These are phyloP conservation scores for Penicillium daleae DNA, from an alignment of 495 filamentous ascomycete genomes.

Conservation along the genomic window DNA sequence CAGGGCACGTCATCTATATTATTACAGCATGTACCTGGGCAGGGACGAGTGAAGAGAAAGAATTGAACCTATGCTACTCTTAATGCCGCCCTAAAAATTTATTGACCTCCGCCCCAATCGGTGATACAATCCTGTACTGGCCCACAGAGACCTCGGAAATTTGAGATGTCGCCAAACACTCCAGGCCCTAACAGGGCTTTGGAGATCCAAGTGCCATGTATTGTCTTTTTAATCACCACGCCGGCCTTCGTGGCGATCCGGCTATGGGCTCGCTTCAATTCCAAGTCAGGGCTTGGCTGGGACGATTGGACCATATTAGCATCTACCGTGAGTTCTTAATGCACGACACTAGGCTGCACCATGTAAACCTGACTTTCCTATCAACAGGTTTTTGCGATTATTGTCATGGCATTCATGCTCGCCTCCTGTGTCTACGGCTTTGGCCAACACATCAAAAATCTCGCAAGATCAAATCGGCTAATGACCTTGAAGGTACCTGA, in stretches of 20 bases:
- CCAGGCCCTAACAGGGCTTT: constrained; percentile 11
- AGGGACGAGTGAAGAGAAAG: background rate
- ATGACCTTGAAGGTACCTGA: background rate
- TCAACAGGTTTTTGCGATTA: constrained; percentile 9
- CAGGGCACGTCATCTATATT: background rate
- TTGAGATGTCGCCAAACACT: background rate
- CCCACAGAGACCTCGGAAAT: background rate
- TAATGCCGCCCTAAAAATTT: background rate
- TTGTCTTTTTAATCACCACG: constrained; percentile 6
- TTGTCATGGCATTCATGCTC: constrained; percentile 20
- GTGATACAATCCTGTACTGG: background rate
- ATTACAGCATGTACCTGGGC: background rate
- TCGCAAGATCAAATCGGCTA: constrained; percentile 21
- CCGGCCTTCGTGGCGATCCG: constrained; percentile 11
- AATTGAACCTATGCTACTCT: background rate
- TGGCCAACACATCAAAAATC: constrained; percentile 19
- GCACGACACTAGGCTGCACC: background rate
- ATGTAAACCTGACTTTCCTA: background rate
- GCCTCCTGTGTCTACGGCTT: constrained; percentile 19
- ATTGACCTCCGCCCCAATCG: background rate
- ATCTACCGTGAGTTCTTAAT: constrained; percentile 1
- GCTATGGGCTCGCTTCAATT: constrained; percentile 8
- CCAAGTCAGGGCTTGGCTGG: constrained; percentile 10
- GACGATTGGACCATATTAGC: constrained; percentile 10
- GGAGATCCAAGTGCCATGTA: constrained; percentile 10